phyloP scores from a whole-genome alignment of 768 basidiomycete genomes.

The Pisolithus albus region DNA sequence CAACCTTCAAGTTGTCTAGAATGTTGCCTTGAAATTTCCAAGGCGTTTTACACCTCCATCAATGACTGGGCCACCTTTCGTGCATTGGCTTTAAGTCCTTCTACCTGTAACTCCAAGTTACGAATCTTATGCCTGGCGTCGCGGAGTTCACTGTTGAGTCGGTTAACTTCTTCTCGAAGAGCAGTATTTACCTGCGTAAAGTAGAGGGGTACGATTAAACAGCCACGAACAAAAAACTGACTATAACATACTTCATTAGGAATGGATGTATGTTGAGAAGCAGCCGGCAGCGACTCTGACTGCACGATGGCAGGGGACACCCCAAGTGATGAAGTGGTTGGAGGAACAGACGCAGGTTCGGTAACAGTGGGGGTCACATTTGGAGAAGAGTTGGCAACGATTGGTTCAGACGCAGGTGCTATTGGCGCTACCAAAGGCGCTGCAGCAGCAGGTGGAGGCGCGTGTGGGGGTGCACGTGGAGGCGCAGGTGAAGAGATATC shows the following conservation, averaged over 20 bases:
- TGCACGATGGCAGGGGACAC: slow-evolving; percentile 6
- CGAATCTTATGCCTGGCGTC: slow-evolving; percentile 79
- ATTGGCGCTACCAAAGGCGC: slow-evolving; percentile 17
- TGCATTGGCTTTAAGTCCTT: slow-evolving; percentile 67
- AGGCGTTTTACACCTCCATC: slow-evolving; percentile 18
- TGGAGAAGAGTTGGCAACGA: slow-evolving; percentile 3
- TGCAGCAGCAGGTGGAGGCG: slow-evolving; percentile 18
- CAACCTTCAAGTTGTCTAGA: too few relatives aligned
- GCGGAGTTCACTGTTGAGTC: slow-evolving; percentile 58
- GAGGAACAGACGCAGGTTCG: slow-evolving; percentile 27
- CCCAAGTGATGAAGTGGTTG: slow-evolving; percentile 10
- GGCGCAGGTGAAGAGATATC: slow-evolving; percentile 21
- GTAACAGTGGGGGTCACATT: slow-evolving; percentile 19
- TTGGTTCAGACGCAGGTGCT: slow-evolving; percentile 31
- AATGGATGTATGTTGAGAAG: not conserved
- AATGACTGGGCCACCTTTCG: slow-evolving; percentile 67
- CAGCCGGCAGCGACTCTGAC: slow-evolving; percentile 9
- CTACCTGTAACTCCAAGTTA: slow-evolving; percentile 77
- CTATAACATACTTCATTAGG: slow-evolving; percentile 27
- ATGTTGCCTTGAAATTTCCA: too few relatives aligned
- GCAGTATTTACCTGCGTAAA: slow-evolving; percentile 12
- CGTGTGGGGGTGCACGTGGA: slow-evolving; percentile 14
- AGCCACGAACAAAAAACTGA: not conserved
- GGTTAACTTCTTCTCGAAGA: slow-evolving; percentile 53
- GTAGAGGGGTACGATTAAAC: not conserved